These are phyloP conservation scores for Fonsecaea erecta DNA, from an alignment of 2,329 filamentous ascomycete species.

Conservation along the genomic window DNA sequence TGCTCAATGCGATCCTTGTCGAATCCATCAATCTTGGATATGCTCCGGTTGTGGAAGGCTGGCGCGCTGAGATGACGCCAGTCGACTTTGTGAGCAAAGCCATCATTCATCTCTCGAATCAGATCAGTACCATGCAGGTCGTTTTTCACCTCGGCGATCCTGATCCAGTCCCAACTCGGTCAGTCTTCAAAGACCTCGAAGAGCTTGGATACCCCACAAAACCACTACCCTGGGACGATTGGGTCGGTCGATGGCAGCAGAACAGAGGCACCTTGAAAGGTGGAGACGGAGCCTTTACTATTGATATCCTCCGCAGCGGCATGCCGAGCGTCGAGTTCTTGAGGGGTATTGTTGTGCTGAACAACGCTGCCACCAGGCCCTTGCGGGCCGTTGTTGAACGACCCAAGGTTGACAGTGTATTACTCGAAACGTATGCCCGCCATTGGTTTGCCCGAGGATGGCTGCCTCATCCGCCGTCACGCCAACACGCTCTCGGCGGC, in stretches of 20 bases:
- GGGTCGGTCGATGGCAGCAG: slow-evolving; percentile 74
- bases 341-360: slow-evolving; percentile 71
- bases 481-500: slow-evolving; percentile 53
- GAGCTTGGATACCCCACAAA: slow-evolving; percentile 73
- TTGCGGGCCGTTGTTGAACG: slow-evolving; percentile 64
- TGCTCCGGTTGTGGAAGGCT: slow-evolving; percentile 71
- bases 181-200: slow-evolving; percentile 67
- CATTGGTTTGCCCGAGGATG: slow-evolving; percentile 82
- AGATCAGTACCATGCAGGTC: slow-evolving; percentile 64
- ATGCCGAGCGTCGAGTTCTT: slow-evolving; percentile 78
- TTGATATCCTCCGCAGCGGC: slow-evolving; percentile 77
- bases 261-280: slow-evolving; percentile 67
- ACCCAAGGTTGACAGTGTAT: slow-evolving; percentile 68
- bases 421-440: slow-evolving; percentile 78
- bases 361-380: slow-evolving; percentile 70
- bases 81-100: slow-evolving; percentile 80
- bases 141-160: slow-evolving; percentile 78
- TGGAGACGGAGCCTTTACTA: slow-evolving; percentile 73
- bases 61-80: slow-evolving; percentile 82
- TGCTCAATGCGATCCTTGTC: slow-evolving; percentile 75
- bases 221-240: slow-evolving; percentile 70
- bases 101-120: slow-evolving; percentile 71
- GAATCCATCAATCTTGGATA: slow-evolving; percentile 76
- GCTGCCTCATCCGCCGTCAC: slow-evolving; percentile 67
- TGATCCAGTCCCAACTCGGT: slow-evolving; percentile 67